Conservation (phyloP, 1,139 yeast genomes). For the Magnusiomyces magnusii region DNA sequence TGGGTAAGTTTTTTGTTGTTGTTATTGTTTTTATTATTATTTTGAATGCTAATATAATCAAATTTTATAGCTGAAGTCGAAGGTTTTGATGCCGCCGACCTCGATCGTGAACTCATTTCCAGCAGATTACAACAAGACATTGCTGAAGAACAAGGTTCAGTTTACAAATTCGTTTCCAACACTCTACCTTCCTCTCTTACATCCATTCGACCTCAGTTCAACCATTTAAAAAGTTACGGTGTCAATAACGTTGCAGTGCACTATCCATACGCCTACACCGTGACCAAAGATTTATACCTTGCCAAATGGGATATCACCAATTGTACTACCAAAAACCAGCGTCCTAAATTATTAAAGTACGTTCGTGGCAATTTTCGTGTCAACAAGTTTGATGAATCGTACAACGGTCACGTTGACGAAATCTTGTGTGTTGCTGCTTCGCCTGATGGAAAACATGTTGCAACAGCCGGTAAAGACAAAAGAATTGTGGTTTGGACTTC, state of each 20-base stretch:
- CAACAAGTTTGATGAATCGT: conserved; percentile 30
- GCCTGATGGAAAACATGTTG: conserved; percentile 80
- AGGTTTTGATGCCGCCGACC: conserved; percentile 85
- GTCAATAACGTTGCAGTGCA: conserved; percentile 41
- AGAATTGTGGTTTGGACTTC: conserved; percentile 80
- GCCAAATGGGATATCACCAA: conserved; percentile 64
- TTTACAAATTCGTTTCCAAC: conserved; percentile 60
- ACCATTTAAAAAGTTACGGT: conserved; percentile 22
- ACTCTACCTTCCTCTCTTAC: conserved; percentile 20
- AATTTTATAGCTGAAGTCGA: conserved; percentile 34
- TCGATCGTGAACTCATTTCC: conserved; percentile 79
- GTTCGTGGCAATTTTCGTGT: conserved; percentile 54
- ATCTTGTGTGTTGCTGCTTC: conserved; percentile 75
- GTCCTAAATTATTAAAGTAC: conserved; percentile 56
- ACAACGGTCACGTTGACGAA: conserved; percentile 63
- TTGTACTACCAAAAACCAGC: conserved; percentile 6
- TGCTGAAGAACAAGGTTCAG: conserved; percentile 78
- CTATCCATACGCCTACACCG: conserved; percentile 65
- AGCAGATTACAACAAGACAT: conserved; percentile 79
- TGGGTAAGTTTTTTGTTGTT: conserved; percentile 30
- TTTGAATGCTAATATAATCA: too few relatives aligned
- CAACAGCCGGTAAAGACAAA: conserved; percentile 84
- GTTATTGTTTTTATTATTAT: conserved; percentile 11
- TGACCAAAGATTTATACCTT: conserved; percentile 72
- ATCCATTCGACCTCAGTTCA: conserved; percentile 6